Evolutionary conservation across 83 land plant genomes (phyloP).

Genomic region (Larix sibirica): DNA sequence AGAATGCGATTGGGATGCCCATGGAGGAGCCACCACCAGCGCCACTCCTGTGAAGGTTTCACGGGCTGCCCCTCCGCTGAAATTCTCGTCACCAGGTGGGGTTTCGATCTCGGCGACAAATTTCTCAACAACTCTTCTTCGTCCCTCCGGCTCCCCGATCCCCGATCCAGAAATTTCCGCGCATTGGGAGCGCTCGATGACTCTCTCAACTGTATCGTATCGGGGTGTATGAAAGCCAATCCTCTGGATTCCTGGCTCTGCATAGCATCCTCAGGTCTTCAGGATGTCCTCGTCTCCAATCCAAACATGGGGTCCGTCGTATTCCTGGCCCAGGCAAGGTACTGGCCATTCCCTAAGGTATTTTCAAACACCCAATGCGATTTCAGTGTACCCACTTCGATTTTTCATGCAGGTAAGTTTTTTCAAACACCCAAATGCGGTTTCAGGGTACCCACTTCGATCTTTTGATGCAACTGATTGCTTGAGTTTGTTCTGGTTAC

Average conservation of each 20-base stretch:
- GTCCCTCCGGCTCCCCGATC: not conserved
- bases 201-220: conserved; percentile 39
- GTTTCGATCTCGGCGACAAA: conserved; percentile 33
- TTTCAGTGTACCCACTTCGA: not conserved
- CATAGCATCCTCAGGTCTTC: conserved; percentile 20
- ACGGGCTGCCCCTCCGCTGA: conserved; percentile 50
- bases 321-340: not conserved
- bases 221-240: conserved; percentile 13
- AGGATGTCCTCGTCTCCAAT: not conserved
- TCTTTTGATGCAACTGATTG: not conserved
- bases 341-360: no score
- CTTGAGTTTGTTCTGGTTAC: not conserved
- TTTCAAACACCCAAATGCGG: not conserved
- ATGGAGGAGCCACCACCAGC: conserved; percentile 28
- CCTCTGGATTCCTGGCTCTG: conserved; percentile 34
- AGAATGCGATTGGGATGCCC: conserved; percentile 65
- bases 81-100: conserved; percentile 36
- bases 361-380: not conserved
- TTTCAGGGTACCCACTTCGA: not conserved
- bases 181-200: conserved; percentile 16
- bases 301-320: not conserved
- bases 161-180: not conserved
- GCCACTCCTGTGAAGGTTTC: conserved; percentile 49
- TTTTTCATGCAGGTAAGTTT: not conserved
- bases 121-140: not conserved